These are phyloP conservation scores for Nannizzia gypsea DNA, from an alignment of 2,329 filamentous ascomycete species.

Conservation along the genomic window DNA sequence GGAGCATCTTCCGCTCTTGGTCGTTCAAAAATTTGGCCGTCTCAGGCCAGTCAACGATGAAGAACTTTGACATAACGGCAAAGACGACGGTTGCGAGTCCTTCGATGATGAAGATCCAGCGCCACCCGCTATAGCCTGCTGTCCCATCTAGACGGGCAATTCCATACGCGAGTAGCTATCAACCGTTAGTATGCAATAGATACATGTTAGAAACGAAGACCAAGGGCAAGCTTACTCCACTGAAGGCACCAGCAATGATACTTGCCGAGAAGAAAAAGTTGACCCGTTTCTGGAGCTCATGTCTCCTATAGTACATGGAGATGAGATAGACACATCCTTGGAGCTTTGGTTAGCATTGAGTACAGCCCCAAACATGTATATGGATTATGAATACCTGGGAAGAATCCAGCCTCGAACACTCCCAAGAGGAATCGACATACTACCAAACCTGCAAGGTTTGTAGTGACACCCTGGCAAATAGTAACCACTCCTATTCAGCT, in stretches of 20 bases:
- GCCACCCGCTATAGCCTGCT: conserved; percentile 31
- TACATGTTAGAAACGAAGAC: neutral
- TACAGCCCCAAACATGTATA: neutral
- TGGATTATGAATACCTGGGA: conserved; percentile 21
- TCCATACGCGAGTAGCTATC: conserved; percentile 31
- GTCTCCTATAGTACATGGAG: conserved; percentile 29
- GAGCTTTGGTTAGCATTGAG: neutral
- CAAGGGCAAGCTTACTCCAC: conserved; percentile 21
- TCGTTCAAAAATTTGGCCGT: conserved; percentile 36
- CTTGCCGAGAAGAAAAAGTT: conserved; percentile 26
- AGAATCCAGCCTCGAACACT: conserved; percentile 28
- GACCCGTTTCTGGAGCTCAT: conserved; percentile 31
- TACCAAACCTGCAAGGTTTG: conserved; percentile 30
- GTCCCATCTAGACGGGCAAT: conserved; percentile 32
- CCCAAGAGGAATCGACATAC: conserved; percentile 28
- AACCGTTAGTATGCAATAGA: neutral
- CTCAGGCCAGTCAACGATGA: conserved; percentile 36
- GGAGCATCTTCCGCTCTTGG: conserved; percentile 35
- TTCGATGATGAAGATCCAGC: conserved; percentile 42
- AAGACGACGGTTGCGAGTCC: conserved; percentile 38
- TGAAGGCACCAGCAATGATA: conserved; percentile 32
- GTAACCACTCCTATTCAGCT: conserved; percentile 28
- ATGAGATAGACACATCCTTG: conserved; percentile 22
- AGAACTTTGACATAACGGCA: conserved; percentile 41
- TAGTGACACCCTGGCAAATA: conserved; percentile 33